These are phyloP conservation scores for Eucalyptus curtisii DNA, from an alignment of 345 rosid genomes.

Conservation along the genomic window DNA sequence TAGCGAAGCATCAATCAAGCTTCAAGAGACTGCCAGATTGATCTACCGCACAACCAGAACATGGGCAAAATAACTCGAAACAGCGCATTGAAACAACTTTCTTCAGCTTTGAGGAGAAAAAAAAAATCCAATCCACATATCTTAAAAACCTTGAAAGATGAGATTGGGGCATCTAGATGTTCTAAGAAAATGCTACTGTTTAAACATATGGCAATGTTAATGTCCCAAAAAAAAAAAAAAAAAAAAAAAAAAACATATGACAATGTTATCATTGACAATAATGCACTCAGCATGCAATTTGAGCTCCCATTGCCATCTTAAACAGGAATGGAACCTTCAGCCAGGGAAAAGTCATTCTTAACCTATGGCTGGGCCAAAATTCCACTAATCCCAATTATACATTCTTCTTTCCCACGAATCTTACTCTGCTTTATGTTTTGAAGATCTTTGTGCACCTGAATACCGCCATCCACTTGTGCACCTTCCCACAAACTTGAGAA, in stretches of 20 bases:
- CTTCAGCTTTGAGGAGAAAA: neutral
- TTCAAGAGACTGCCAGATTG: neutral
- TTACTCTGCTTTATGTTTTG: slow-evolving; percentile 57
- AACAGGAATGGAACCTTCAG: neutral
- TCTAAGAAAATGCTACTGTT: neutral
- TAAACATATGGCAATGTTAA: neutral
- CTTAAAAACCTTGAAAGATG: neutral
- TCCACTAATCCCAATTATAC: neutral
- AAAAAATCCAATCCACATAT: neutral
- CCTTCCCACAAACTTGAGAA: slow-evolving; percentile 77
- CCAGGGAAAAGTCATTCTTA: neutral
- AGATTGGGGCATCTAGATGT: neutral
- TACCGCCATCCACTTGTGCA: slow-evolving; percentile 25
- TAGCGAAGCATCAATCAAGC: neutral
- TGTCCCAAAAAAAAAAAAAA: too few relatives aligned
- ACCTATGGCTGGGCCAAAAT: neutral
- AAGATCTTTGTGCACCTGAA: slow-evolving; percentile 6
- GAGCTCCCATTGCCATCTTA: neutral
- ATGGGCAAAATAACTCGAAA: neutral
- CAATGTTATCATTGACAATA: neutral
- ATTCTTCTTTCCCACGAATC: neutral
- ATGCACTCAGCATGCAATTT: neutral
- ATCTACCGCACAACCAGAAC: neutral
- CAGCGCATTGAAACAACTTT: neutral
- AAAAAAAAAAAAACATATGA: neutral